These are phyloP conservation scores for Zopfia rhizophila DNA, from an alignment of 2,329 filamentous ascomycete genomes.

Conservation along the genomic window DNA sequence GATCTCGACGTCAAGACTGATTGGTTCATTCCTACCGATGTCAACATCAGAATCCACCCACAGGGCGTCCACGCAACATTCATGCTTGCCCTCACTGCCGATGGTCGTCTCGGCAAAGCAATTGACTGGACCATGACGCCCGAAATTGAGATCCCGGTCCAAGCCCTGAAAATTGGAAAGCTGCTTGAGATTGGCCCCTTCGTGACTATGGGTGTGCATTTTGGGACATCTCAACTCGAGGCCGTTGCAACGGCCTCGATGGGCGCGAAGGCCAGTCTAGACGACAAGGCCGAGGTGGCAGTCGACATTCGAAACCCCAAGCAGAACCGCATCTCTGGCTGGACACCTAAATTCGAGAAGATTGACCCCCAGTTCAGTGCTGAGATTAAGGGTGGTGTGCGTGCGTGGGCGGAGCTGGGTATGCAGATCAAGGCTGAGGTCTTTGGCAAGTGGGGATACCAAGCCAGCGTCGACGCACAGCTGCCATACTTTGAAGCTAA, in stretches of 20 bases:
- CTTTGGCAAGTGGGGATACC: conserved; percentile 31
- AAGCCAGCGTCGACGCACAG: conserved; percentile 32
- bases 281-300: conserved; percentile 27
- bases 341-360: conserved; percentile 32
- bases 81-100: conserved; percentile 24
- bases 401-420: conserved; percentile 33
- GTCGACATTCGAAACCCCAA: conserved; percentile 20
- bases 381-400: conserved; percentile 25
- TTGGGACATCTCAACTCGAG: conserved; percentile 29
- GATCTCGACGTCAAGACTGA: conserved; percentile 30
- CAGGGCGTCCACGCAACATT: conserved; percentile 28
- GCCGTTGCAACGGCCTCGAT: conserved; percentile 24
- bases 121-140: conserved; percentile 32
- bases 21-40: conserved; percentile 22
- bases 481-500: conserved; percentile 32
- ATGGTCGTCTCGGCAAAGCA: conserved; percentile 32
- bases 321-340: conserved; percentile 29
- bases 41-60: conserved; percentile 29
- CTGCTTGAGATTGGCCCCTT: conserved; percentile 34
- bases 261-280: conserved; percentile 32
- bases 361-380: conserved; percentile 30
- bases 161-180: conserved; percentile 28
- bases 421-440: conserved; percentile 33
- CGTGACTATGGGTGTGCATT: conserved; percentile 32
- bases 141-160: conserved; percentile 34